These are phyloP conservation scores for Volvariella volvacea DNA, from an alignment of 1,284 basidiomycete genomes.

Conservation along the genomic window DNA sequence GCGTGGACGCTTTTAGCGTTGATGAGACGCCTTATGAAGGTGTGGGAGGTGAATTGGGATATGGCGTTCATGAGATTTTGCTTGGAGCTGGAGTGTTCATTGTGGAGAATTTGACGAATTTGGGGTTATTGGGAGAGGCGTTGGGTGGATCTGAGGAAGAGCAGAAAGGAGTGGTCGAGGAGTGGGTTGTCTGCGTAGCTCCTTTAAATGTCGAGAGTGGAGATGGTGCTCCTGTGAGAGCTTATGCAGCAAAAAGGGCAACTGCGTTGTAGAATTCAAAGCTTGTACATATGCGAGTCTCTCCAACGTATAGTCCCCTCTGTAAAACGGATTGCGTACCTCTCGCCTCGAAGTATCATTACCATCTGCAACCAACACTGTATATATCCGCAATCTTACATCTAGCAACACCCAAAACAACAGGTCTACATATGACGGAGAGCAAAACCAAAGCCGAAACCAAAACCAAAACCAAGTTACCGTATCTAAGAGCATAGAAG, in stretches of 20 bases:
- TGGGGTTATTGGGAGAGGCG: slow-evolving; percentile 26
- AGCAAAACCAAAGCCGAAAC: too few species aligned
- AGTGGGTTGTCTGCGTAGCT: slow-evolving; percentile 44
- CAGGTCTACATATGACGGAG: too few species aligned
- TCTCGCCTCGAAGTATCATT: too few species aligned
- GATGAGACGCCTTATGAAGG: slow-evolving; percentile 48
- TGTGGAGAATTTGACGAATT: slow-evolving; percentile 60
- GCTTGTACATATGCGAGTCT: too few species aligned
- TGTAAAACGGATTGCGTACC: too few species aligned
- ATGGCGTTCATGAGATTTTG: slow-evolving; percentile 48
- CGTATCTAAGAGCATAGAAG: too few species aligned
- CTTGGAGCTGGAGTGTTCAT: slow-evolving; percentile 54
- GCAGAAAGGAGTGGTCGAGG: slow-evolving; percentile 19
- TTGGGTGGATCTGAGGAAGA: neutral
- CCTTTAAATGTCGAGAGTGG: slow-evolving; percentile 49
- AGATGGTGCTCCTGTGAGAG: slow-evolving; percentile 65
- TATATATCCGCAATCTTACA: too few species aligned
- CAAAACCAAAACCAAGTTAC: too few species aligned
- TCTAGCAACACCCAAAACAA: too few species aligned
- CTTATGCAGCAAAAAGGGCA: slow-evolving; percentile 30
- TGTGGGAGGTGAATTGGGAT: slow-evolving; percentile 26
- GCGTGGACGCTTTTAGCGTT: slow-evolving; percentile 57
- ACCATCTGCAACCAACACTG: too few species aligned
- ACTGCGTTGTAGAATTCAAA: too few species aligned
- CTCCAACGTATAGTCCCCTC: too few species aligned